Base-by-base conservation (phyloP, 2,329 filamentous ascomycete genomes). In the Verticillium isaacii region DNA sequence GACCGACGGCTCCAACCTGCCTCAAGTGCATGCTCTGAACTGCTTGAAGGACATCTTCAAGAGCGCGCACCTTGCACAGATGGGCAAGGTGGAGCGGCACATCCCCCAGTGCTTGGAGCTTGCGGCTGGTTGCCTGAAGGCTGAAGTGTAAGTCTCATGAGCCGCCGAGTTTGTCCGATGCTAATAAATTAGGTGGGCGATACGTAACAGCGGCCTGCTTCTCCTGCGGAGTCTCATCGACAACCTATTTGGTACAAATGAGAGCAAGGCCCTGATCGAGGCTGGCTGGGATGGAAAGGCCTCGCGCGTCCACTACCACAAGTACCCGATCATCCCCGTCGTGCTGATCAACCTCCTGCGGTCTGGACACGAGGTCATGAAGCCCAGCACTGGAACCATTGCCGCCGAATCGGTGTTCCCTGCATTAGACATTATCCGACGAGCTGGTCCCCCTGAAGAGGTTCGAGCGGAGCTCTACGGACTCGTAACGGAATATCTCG, bases 21-120 rank as follows among this genome's bases (percentile, higher is more conserved):
- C 93, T 0, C 94, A 99, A 74, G 95, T 99, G 0, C 95, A 99
- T 73, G 93, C 95, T 0, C 84, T 97, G 71, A 99, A 99, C 72
- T 97, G 91, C 64, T 79, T 99, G 62, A 95, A 95, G 71, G 93
- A 96, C 66, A 89, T 97, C 2, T 95, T 97, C 74, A 94, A 91
- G 62, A 93, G 89, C 67, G 92, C 92, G 0, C 85, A 87, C 58
- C 81, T 98, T 19, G 82, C 91, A 0, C 85, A 87, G 37, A 82
- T 97, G 23, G 85, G 91, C 32, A 83, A 84, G 60, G 90, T 92
- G 0, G 92, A 96, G 68, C 79, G 80, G 0, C 89, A 93, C 67
- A 81, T 97, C 8, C 87, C 90, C 9, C 80, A 86, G 34, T 89
- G 89, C 37, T 80, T 99, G 4, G 85, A 89, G 64, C 81, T 98